Evolutionary conservation across 176 grass and related monocot species (phyloP).

Genomic region (Oryza glaberrima): DNA sequence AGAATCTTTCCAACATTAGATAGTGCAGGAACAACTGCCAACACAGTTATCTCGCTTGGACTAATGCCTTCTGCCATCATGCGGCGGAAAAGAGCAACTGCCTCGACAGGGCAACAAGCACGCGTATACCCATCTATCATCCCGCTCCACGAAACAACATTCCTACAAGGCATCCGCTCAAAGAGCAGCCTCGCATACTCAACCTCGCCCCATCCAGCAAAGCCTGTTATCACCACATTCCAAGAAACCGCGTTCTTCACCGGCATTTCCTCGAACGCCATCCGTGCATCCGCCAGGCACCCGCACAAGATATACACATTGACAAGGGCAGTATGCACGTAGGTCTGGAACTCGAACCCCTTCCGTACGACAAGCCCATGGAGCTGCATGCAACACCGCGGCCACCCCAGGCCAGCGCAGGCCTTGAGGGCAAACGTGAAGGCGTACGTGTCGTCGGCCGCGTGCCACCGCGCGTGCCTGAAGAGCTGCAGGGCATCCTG

Average conservation of each 20-base stretch:
- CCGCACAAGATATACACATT: constrained; percentile 35
- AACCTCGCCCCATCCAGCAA: constrained; percentile 50
- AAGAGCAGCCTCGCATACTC: constrained; percentile 52
- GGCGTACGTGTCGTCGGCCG: constrained; percentile 50
- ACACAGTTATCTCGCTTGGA: constrained; percentile 61
- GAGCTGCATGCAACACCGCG: constrained; percentile 36
- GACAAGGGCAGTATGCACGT: constrained; percentile 54
- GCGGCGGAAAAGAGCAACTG: constrained; percentile 43
- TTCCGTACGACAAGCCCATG: constrained; percentile 41
- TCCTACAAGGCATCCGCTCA: constrained; percentile 52
- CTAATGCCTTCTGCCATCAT: constrained; percentile 53
- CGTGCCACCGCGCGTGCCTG: constrained; percentile 28
- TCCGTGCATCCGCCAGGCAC: constrained; percentile 36
- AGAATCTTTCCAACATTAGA: constrained; percentile 43
- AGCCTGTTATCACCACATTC: constrained; percentile 74
- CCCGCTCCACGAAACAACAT: constrained; percentile 66
- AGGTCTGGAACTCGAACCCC: constrained; percentile 51
- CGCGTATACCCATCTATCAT: constrained; percentile 64
- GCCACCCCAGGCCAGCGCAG: constrained; percentile 36
- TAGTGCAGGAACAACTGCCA: constrained; percentile 56
- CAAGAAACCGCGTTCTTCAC: constrained; percentile 53
- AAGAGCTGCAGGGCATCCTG: constrained; percentile 63
- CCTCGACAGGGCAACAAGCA: constrained; percentile 29
- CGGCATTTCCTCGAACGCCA: constrained; percentile 60
- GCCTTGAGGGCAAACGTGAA: constrained; percentile 52